phyloP scores from a whole-genome alignment of 352 stramenopile species.

The Phytopythium cucurbitacearum region DNA sequence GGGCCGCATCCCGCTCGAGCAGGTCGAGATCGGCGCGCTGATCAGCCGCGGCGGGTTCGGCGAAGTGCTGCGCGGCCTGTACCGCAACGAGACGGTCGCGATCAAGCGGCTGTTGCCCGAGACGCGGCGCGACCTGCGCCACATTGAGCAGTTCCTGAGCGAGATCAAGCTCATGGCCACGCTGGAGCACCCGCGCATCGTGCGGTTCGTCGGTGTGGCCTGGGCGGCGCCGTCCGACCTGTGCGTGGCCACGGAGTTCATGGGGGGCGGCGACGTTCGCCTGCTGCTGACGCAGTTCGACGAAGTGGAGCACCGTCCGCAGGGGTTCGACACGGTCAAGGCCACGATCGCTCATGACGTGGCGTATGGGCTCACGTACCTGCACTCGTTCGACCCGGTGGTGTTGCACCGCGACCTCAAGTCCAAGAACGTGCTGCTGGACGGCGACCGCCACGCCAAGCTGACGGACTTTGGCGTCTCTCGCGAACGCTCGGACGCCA shows the following conservation, averaged over 20 bases:
- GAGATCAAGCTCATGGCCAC: slow-evolving; percentile 42
- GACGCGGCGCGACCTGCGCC: slow-evolving; percentile 26
- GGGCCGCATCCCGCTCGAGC: slow-evolving; percentile 41
- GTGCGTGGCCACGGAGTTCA: slow-evolving; percentile 44
- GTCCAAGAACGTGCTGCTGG: slow-evolving; percentile 34
- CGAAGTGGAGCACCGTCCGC: slow-evolving; percentile 26
- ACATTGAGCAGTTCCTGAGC: slow-evolving; percentile 45
- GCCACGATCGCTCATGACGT: slow-evolving; percentile 34
- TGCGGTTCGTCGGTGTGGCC: slow-evolving; percentile 41
- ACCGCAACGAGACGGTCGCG: slow-evolving; percentile 29
- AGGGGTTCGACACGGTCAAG: slow-evolving; percentile 36
- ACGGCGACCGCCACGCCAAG: slow-evolving; percentile 36
- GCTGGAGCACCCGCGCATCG: slow-evolving; percentile 49
- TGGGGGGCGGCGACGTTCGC: slow-evolving; percentile 27
- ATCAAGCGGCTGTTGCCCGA: slow-evolving; percentile 50
- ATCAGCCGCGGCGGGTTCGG: slow-evolving; percentile 47
- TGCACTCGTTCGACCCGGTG: slow-evolving; percentile 40
- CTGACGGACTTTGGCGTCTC: slow-evolving; percentile 45
- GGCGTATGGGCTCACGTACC: slow-evolving; percentile 44
- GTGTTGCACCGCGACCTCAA: slow-evolving; percentile 20
- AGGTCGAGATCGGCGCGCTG: slow-evolving; percentile 21
- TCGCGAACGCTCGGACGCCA: slow-evolving; percentile 43
- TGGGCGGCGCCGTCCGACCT: slow-evolving; percentile 43
- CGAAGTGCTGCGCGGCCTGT: slow-evolving; percentile 36
- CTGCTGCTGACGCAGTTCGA: slow-evolving; percentile 25